Conservation (phyloP, 768 basidiomycete species). For the Termitomyces sp. region DNA sequence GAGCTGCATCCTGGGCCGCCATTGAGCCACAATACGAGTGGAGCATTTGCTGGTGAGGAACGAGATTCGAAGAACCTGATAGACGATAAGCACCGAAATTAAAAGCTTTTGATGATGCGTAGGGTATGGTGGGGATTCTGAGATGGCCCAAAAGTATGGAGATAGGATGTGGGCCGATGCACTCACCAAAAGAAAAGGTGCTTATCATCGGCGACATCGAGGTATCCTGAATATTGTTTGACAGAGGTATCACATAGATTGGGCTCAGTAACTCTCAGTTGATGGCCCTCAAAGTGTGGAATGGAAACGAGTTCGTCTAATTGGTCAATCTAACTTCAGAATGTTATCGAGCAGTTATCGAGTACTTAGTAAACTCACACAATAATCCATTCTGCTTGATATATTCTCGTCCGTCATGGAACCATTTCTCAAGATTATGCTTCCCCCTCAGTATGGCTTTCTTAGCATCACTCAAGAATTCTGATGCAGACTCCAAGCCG, state of each 20-base stretch:
- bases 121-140: not conserved
- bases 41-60: conserved; percentile 68
- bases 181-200: conserved; percentile 87
- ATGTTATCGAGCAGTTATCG: not conserved
- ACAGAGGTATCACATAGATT: conserved; percentile 78
- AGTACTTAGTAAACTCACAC: conserved; percentile 53
- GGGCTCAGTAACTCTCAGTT: conserved; percentile 64
- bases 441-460: conserved; percentile 43
- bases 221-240: conserved; percentile 79
- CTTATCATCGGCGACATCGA: conserved; percentile 76
- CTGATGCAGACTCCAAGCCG: conserved; percentile 21
- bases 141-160: not conserved
- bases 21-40: conserved; percentile 89
- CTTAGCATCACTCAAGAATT: conserved; percentile 42
- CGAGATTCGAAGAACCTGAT: conserved; percentile 88
- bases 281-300: conserved; percentile 46
- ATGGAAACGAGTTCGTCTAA: conserved; percentile 67
- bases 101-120: not conserved
- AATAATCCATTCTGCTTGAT: conserved; percentile 68
- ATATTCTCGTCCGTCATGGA: conserved; percentile 60
- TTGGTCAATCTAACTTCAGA: conserved; percentile 1
- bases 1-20: conserved; percentile 75
- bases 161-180: not conserved
- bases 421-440: conserved; percentile 59
- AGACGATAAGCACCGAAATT: not conserved